Conservation (phyloP, 306 rosid species). For the Hippophae gyantsensis region DNA sequence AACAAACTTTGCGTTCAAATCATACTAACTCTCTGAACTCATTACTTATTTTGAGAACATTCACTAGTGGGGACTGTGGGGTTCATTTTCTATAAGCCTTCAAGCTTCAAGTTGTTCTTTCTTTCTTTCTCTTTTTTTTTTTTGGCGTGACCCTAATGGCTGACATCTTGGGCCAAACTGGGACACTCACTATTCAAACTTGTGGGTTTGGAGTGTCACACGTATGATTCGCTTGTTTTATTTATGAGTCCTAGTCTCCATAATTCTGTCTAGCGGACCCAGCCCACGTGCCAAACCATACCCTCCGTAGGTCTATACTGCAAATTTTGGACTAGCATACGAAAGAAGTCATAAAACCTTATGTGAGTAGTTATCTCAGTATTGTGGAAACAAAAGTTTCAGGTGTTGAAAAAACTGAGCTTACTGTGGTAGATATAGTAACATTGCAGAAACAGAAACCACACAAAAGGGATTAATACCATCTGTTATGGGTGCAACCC, state of each 20-base stretch:
- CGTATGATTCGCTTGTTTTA: constrained; percentile 16
- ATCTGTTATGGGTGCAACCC: too few relatives aligned
- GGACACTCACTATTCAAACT: constrained; percentile 6
- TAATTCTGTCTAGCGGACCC: constrained; percentile 11
- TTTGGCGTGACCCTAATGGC: constrained; percentile 2
- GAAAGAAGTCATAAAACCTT: constrained; percentile 1
- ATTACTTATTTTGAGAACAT: neutral
- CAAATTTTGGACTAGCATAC: neutral
- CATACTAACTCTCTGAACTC: neutral
- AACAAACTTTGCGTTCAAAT: neutral
- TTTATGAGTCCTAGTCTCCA: constrained; percentile 9
- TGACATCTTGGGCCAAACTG: constrained; percentile 20
- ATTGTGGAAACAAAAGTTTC: neutral
- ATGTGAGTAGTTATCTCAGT: neutral
- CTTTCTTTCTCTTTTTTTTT: neutral
- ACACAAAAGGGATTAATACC: too few relatives aligned
- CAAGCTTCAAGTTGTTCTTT: constrained; percentile 11
- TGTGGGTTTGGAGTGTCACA: constrained; percentile 15
- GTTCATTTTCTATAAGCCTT: constrained; percentile 2
- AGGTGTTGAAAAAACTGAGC: too few relatives aligned
- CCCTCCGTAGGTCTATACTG: neutral
- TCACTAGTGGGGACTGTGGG: constrained; percentile 2
- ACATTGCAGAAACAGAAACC: neutral
- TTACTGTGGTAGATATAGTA: neutral
- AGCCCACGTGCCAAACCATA: constrained; percentile 19